Evolutionary conservation across 78 protist genomes (phyloP).

Genomic region (Dictyostelium brefeldianum): DNA sequence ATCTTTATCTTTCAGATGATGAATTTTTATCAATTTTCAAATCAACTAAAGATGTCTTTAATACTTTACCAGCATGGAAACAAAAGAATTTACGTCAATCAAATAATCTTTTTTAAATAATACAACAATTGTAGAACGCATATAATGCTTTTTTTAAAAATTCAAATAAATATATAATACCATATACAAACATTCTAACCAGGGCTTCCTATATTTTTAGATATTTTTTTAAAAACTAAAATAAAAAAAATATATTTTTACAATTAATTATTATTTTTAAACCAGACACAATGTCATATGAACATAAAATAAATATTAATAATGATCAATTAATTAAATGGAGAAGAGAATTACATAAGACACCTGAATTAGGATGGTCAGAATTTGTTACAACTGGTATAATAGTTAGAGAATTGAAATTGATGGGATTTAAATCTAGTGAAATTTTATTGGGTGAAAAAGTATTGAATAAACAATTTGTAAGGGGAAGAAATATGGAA

Average conservation of each 20-base stretch:
- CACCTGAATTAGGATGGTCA: constrained; percentile 49
- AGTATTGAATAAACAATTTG: not conserved
- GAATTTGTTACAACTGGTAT: constrained; percentile 16
- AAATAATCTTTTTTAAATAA: not conserved
- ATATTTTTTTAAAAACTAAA: too few relatives aligned
- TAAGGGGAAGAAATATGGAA: not conserved
- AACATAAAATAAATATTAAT: not conserved
- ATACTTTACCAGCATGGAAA: constrained; percentile 24
- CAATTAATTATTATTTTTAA: too few relatives aligned
- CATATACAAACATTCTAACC: too few relatives aligned
- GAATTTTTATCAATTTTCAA: constrained; percentile 2
- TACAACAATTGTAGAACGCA: too few relatives aligned
- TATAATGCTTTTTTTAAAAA: too few relatives aligned
- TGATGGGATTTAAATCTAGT: not conserved
- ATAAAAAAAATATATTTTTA: too few relatives aligned
- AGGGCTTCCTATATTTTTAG: too few relatives aligned
- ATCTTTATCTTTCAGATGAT: constrained; percentile 1
- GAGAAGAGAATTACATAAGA: constrained; percentile 31
- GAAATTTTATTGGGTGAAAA: constrained; percentile 7
- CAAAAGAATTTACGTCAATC: not conserved
- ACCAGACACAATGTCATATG: too few relatives aligned
- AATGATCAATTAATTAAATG: constrained; percentile 19
- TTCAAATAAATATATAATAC: too few relatives aligned
- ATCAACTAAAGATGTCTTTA: not conserved
- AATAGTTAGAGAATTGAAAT: not conserved